Conservation (phyloP, 2,329 filamentous ascomycete species). For the Cadophora malorum region DNA sequence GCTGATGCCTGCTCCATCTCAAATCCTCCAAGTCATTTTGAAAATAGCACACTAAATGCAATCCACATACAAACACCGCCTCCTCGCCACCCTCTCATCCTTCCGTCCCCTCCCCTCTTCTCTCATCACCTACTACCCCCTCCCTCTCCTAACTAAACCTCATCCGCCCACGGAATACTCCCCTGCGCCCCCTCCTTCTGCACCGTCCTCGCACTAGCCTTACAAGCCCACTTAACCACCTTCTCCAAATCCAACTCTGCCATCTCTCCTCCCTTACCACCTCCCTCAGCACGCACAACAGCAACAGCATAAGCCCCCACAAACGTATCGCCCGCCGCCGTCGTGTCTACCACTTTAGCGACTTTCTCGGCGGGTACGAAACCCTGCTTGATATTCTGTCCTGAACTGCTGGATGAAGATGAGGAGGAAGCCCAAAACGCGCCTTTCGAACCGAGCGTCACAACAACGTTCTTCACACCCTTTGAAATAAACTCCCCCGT, state of each 20-base stretch:
- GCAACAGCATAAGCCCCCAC: conserved; percentile 85
- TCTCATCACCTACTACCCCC: too few species aligned
- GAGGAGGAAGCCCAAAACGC: conserved; percentile 66
- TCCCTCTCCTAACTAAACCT: conserved; percentile 46
- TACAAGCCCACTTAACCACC: conserved; percentile 66
- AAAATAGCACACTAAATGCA: too few species aligned
- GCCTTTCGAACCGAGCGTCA: conserved; percentile 85
- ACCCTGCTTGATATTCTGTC: conserved; percentile 49
- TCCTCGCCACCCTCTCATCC: too few species aligned
- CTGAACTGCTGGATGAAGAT: not conserved
- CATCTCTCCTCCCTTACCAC: conserved; percentile 21
- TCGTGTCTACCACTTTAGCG: conserved; percentile 82
- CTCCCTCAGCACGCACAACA: conserved; percentile 54
- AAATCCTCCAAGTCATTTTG: too few species aligned
- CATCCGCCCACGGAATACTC: conserved; percentile 70
- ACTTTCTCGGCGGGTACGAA: conserved; percentile 72
- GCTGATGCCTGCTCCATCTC: too few species aligned
- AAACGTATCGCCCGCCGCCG: conserved; percentile 93
- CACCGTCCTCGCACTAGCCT: conserved; percentile 70
- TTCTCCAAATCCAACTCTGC: conserved; percentile 47
- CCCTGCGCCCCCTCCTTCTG: conserved; percentile 69
- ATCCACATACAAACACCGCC: too few species aligned
- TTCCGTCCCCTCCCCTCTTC: too few species aligned
- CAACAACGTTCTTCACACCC: conserved; percentile 78
- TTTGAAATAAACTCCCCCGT: conserved; percentile 66